A percentile compares a stretch with the other conserved stretches of the same genome.
phyloP scores from a whole-genome alignment of 78 protist genomes.

The Dictyostelium capitatum region DNA sequence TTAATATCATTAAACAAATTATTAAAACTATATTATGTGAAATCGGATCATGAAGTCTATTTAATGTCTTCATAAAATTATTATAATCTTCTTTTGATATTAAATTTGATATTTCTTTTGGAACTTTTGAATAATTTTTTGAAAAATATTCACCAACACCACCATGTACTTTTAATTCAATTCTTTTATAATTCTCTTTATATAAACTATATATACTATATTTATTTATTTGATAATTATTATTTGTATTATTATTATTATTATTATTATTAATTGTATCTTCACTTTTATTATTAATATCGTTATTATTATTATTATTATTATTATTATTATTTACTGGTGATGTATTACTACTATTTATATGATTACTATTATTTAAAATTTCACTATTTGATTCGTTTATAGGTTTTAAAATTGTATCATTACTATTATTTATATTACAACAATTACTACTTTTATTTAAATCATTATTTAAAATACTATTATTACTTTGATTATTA shows the following conservation, averaged over 20 bases:
- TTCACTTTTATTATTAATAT: not conserved
- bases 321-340: no score
- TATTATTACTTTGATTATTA: not conserved
- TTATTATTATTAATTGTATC: not conserved
- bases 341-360: no score
- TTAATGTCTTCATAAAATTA: not conserved
- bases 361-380: not conserved
- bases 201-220: not conserved
- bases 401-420: not conserved
- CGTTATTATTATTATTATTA: not conserved
- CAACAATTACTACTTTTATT: not conserved
- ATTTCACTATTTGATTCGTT: not conserved
- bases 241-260: not conserved
- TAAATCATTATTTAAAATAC: not conserved
- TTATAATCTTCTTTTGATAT: not conserved
- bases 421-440: not conserved
- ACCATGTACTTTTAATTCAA: not conserved
- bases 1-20: not conserved
- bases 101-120: conserved; percentile 11
- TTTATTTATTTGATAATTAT: not conserved
- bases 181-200: conserved; percentile 2
- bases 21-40: not conserved
- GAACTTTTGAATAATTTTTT: not conserved
- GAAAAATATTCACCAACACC: not conserved
- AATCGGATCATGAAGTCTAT: not conserved